These are phyloP conservation scores for Astrothelium subdiscretum DNA, from an alignment of 495 filamentous ascomycete species.

Conservation along the genomic window DNA sequence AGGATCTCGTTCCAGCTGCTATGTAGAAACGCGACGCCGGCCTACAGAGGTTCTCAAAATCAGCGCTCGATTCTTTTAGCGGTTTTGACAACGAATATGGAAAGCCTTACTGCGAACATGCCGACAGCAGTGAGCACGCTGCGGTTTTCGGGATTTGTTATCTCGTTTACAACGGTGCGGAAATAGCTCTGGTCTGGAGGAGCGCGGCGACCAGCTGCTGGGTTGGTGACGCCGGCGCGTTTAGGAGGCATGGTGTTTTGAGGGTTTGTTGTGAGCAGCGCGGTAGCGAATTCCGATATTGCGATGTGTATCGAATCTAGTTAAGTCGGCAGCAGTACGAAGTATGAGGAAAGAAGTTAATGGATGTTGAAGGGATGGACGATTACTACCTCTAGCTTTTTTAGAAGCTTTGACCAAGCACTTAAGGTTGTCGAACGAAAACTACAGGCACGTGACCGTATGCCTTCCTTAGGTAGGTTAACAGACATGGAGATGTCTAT, in stretches of 20 bases:
- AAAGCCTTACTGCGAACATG: conserved; percentile 27
- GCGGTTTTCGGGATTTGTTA: conserved; percentile 25
- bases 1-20: conserved; percentile 65
- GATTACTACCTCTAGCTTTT: too few relatives aligned
- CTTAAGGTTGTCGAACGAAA: too few relatives aligned
- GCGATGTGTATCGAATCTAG: not conserved
- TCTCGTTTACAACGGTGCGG: conserved; percentile 10
- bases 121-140: conserved; percentile 26
- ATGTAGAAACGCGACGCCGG: conserved; percentile 60
- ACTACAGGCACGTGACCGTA: not conserved
- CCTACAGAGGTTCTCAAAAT: conserved; percentile 33
- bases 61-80: not conserved
- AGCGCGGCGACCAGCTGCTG: conserved; percentile 10
- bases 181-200: conserved; percentile 16
- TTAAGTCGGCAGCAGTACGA: not conserved
- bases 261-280: not conserved
- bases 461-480: not conserved
- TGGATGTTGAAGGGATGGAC: not conserved
- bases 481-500: not conserved
- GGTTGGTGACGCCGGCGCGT: conserved; percentile 6
- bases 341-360: not conserved
- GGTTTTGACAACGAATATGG: not conserved
- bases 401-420: not conserved
- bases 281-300: not conserved
- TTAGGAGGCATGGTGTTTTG: conserved; percentile 21